Evolutionary conservation across 306 rosid species (phyloP), one percentile per base, ranked within the genome.

Genomic region (Albizia julibrissin): DNA sequence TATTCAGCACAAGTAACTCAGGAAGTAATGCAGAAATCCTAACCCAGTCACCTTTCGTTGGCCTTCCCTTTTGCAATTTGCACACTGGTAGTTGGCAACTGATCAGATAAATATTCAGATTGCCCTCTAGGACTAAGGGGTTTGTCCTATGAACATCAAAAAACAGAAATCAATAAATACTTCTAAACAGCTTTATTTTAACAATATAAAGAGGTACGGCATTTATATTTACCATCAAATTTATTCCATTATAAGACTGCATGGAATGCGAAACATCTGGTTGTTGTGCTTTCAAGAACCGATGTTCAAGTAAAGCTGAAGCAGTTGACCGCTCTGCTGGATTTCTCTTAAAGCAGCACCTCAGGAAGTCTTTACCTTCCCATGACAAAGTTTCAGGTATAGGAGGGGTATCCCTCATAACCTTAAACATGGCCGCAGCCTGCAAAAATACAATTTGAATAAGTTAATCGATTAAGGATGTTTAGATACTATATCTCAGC

Each of bases 361-460:
- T 88, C 73, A 93, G 84, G 87, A 96, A 96, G 77, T 96, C 97
- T 84, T 89, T 96, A 18, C 94, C 97, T 77, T 89, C 99, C 6
- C 75, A 12, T 43, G 99, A 96, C 81, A 96, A 89, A 33, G 92
- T 78, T 79, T 93, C 97, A 18, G 99, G 99, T 77, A 93, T 88
- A 49, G 97, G 84, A 74, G 98, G 99, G 8, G 87, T 82, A 76
- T 96, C 99, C 83, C 34, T 92, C 91, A 92, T 86, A 69, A 93
- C 97, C 92, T 96, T 96, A 86, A 96, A 93, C 99, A 96, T 85
- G 46, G 99, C 98, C 66, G 99, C 99, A 7, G 98, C 99, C 99
- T 95, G 88, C 85, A 87, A 82, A 75, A 43, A 79, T 67, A 77
- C 31, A 64, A 75, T 83, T 82, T 67, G 79, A 6, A 40, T 64